Evolutionary conservation across 2,329 filamentous ascomycete species (phyloP), one percentile per base, ranked within the genome.

Genomic region (Sclerotinia borealis): DNA sequence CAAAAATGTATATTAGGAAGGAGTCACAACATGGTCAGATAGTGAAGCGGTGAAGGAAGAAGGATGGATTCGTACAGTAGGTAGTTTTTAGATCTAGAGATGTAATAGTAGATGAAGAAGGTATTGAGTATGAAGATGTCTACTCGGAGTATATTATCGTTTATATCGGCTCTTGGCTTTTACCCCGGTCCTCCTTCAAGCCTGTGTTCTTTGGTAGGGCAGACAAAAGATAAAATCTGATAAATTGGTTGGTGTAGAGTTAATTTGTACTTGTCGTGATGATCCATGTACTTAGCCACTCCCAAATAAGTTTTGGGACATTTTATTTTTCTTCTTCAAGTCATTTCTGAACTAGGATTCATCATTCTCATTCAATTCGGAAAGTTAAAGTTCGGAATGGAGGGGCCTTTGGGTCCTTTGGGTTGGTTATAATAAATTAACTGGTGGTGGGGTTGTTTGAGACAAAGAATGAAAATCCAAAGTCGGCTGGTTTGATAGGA

Each of bases 1-100:
- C 4, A 19, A 45, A 48, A 56, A 36, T 36, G 27, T 52, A 48
- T 41, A n/a, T 61, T n/a, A 19, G 7, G 29, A 55, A 55, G 49
- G 49, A 61, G 39, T 61, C 39, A 61, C 59, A 29, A 11, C 50
- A 56, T 55, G 5, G 59, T 56, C 29, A 56, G 50, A 47, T 37
- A 39, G 7, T 31, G 50, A 27, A 56, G 59, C 59, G 59, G 59
- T 62, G 59, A 62, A 31, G 49, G 39, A 37, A 17, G 43, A 56
- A 56, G 59, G 43, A 17, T 7, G 43, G 22, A 56, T 56, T 56
- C 39, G 52, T 34, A 56, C n/a, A n/a, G n/a, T n/a, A n/a, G n/a
- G n/a, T n/a, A n/a, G n/a, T 27, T 34, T 17, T 56, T 13, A 39
- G 27, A 56, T 43, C 56, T 37, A 61, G 45, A 31, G 59, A 56